A percentile compares a stretch with the other conserved stretches of the same genome.
These are phyloP conservation scores for Candida schatavii DNA, from an alignment of 805 yeast species.

Conservation along the genomic window DNA sequence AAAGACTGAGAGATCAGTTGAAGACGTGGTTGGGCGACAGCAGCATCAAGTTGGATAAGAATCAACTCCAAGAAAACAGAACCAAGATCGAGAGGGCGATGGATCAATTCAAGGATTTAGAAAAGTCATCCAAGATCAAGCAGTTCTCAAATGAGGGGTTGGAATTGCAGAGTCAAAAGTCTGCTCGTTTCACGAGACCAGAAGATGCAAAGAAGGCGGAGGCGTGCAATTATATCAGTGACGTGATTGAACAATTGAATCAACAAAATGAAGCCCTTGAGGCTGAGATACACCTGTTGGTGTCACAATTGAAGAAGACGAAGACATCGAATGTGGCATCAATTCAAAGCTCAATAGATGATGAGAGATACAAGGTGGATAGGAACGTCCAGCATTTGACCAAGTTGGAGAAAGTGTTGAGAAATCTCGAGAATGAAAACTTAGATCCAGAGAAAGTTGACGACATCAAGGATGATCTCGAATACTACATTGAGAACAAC, in stretches of 20 bases:
- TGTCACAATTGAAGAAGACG: constrained; percentile 38
- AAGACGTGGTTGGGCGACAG: constrained; percentile 92
- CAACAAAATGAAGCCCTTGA: constrained; percentile 79
- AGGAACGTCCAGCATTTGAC: constrained; percentile 78
- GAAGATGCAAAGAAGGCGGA: constrained; percentile 77
- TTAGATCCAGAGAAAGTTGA: constrained; percentile 75
- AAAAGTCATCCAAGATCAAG: constrained; percentile 87
- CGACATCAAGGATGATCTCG: constrained; percentile 82
- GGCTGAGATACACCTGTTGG: constrained; percentile 49
- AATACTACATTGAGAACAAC: constrained; percentile 89
- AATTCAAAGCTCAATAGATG: constrained; percentile 56
- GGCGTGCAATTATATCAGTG: constrained; percentile 64
- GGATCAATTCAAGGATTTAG: constrained; percentile 95
- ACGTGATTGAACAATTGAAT: constrained; percentile 73
- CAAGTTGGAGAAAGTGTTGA: constrained; percentile 72
- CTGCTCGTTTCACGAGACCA: constrained; percentile 53
- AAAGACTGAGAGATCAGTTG: constrained; percentile 90
- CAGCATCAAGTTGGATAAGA: constrained; percentile 74
- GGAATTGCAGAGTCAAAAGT: constrained; percentile 54
- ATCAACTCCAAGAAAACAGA: constrained; percentile 54
- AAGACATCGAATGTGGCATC: constrained; percentile 49
- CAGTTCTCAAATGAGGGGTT: constrained; percentile 93
- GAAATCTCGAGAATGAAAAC: constrained; percentile 75
- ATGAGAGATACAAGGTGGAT: constrained; percentile 58
- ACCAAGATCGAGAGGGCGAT: constrained; percentile 79